Evolutionary conservation across 306 rosid species (phyloP).

Genomic region (Myrica gale): DNA sequence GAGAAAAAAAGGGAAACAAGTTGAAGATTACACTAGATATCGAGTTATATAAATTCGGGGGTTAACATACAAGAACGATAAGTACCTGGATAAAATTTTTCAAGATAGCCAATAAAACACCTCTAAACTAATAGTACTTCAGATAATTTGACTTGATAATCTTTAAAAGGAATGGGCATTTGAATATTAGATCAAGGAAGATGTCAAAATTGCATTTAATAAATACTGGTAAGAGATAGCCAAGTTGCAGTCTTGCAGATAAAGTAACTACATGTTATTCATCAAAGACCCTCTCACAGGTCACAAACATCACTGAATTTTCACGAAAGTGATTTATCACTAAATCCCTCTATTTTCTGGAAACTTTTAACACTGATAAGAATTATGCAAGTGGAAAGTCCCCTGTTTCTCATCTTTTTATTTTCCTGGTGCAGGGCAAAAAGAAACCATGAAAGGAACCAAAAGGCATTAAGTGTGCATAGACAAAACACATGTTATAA

Average conservation of each 20-base stretch:
- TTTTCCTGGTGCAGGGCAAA: background rate
- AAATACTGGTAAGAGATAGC: conserved; percentile 20
- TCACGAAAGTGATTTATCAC: conserved; percentile 24
- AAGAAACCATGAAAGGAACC: background rate
- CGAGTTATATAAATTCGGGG: conserved; percentile 14
- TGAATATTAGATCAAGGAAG: conserved; percentile 20
- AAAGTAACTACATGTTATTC: background rate
- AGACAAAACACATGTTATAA: background rate
- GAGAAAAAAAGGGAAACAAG: conserved; percentile 22
- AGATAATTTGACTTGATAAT: background rate
- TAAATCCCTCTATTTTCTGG: conserved; percentile 20
- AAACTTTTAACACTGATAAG: conserved; percentile 20
- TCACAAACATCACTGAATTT: conserved; percentile 36
- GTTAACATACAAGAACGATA: background rate
- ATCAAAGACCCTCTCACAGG: conserved; percentile 37
- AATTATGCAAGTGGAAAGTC: conserved; percentile 34
- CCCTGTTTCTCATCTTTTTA: background rate
- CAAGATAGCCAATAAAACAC: background rate
- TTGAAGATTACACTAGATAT: conserved; percentile 22
- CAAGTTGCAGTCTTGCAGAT: conserved; percentile 35
- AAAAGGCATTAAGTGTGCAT: background rate
- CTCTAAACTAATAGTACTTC: background rate
- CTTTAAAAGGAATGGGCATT: conserved; percentile 19
- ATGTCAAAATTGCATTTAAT: conserved; percentile 31
- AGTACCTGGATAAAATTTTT: background rate